Percentiles rank a stretch among this genome's conserved stretches.
Evolutionary conservation across 1,284 basidiomycete species (phyloP).

Genomic region (Phaffia rhodozyma): DNA sequence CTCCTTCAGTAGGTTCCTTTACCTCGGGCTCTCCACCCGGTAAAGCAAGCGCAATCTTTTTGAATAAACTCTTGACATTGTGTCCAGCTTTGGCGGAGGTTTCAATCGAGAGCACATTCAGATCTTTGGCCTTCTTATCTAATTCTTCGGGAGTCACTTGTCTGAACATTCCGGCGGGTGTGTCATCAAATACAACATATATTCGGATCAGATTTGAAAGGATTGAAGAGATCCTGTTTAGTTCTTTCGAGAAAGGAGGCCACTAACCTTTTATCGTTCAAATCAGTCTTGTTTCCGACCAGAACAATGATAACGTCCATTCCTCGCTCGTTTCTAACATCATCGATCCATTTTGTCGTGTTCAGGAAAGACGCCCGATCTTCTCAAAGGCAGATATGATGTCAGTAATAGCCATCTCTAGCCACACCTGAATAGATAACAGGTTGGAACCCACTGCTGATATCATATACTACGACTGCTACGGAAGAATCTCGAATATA

Average conservation of each 20-base stretch:
- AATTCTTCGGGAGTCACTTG: conserved; percentile 99
- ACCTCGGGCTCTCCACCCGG: conserved; percentile 85
- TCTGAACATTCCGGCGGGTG: conserved; percentile 38
- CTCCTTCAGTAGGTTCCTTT: conserved; percentile 46
- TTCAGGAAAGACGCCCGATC: conserved; percentile 94
- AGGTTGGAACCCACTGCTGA: conserved; percentile 63
- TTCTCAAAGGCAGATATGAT: conserved; percentile 30
- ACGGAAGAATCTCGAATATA: conserved; percentile 98
- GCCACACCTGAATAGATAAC: too few species aligned
- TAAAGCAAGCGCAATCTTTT: conserved; percentile 96
- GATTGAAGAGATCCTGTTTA: neutral
- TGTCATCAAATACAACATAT: neutral
- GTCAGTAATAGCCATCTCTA: neutral
- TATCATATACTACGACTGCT: conserved; percentile 96
- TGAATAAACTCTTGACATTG: conserved; percentile 97
- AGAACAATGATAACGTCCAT: conserved; percentile 98
- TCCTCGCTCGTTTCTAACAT: conserved; percentile 92
- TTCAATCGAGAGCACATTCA: conserved; percentile 98
- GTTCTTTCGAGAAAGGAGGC: conserved; percentile 3
- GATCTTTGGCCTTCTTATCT: conserved; percentile 79
- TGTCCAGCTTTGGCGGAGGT: conserved; percentile 98
- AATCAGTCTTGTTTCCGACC: conserved; percentile 97
- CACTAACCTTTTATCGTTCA: conserved; percentile 77
- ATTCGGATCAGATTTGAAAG: neutral
- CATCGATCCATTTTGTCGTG: conserved; percentile 98